Evolutionary conservation across 2,329 filamentous ascomycete genomes (phyloP), one percentile per base, ranked within the genome.

Genomic region (Nigrograna mackinnonii): DNA sequence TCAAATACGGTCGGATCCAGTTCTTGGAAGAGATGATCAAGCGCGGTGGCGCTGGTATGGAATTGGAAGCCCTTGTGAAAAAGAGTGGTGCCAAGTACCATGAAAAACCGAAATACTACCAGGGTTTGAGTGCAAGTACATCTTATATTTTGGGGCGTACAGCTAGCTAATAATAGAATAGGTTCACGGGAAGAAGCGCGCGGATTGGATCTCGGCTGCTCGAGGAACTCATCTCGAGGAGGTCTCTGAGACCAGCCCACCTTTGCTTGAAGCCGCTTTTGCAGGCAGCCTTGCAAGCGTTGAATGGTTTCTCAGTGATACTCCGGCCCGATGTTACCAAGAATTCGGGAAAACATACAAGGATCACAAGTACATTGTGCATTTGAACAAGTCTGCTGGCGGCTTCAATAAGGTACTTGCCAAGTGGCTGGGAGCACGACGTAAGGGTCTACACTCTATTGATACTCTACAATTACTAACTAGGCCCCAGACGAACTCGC

Each of bases 241-340:
- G 12, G 41, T 50, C 11, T 43, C 53, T 26, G 46, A 65, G 35
- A 70, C 72, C 22, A 73, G 70, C 0, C 79, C 84, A 2, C 87
- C 85, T 3, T 68, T 88, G 6, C 74, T 88, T 1, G 69, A 77
- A 46, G 83, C 84, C 33, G 83, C 80, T 11, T 55, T 69, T 6
- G 54, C 55, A 2, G 82, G 83, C 3, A 85, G 75, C 16, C 62
- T 92, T n/a, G 79, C 85, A 28, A 78, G 79, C 14, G 80, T 89
- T 0, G 84, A 94, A 58, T 95, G 87, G 82, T 89, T 92, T 62
- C 67, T 90, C 41, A 84, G 86, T 43, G 86, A 89, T 47, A 79
- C 81, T 1, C 87, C 89, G 0, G 69, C 81, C 52, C 76, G 83
- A 20, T 74, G 80, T 40, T 94, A 94, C 57, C 67, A 77, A 19